Conservation (phyloP, 164 flowering plant species). For the Akebia trifoliata region DNA sequence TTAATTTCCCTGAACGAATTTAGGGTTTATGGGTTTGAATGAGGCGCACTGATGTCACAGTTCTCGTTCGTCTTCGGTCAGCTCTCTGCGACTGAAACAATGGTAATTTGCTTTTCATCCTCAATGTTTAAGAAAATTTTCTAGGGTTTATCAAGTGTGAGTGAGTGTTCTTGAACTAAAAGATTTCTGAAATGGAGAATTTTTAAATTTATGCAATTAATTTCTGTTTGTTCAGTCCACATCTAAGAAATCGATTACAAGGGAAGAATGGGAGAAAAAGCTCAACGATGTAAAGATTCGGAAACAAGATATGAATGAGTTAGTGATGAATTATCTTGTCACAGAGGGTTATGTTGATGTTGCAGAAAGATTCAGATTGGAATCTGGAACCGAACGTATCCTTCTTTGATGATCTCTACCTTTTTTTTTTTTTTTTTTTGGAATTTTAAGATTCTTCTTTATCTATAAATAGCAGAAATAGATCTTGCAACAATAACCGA, state of each 20-base stretch:
- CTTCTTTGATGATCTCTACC: conserved; percentile 20
- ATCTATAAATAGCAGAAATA: conserved; percentile 62
- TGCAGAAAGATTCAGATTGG: conserved; percentile 68
- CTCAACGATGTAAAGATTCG: conserved; percentile 64
- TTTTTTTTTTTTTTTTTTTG: neutral
- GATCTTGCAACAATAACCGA: conserved; percentile 87
- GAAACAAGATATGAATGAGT: conserved; percentile 90
- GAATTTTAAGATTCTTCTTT: conserved; percentile 27
- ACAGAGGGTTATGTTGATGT: conserved; percentile 93
- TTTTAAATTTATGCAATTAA: too few relatives aligned
- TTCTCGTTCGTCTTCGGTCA: conserved; percentile 43
- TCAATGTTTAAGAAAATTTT: neutral
- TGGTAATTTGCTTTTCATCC: conserved; percentile 43
- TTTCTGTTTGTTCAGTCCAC: conserved; percentile 37
- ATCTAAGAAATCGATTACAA: conserved; percentile 73
- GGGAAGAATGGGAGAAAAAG: conserved; percentile 92
- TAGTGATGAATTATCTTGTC: conserved; percentile 94
- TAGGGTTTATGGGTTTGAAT: conserved; percentile 32
- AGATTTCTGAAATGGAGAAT: neutral
- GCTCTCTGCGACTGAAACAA: conserved; percentile 41
- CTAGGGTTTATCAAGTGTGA: neutral
- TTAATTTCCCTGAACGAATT: too few relatives aligned
- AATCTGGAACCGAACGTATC: conserved; percentile 95
- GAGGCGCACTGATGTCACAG: conserved; percentile 43
- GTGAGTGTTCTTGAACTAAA: too few relatives aligned